These are phyloP conservation scores for Candida pseudoglaebosa DNA, from an alignment of 805 yeast genomes.

Conservation along the genomic window DNA sequence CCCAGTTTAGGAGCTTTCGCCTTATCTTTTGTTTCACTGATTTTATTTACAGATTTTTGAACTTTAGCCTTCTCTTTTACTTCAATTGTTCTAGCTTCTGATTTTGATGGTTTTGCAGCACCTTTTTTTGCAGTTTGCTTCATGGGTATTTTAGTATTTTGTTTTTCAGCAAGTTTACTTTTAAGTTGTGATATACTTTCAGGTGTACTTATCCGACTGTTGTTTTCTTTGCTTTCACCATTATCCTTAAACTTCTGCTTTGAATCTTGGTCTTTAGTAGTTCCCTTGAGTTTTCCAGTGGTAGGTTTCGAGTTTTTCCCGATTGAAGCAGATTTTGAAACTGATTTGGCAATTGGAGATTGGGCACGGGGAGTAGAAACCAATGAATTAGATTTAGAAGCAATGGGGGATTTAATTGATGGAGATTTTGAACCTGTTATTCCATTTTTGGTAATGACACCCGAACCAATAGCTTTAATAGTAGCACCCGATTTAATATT, in stretches of 20 bases:
- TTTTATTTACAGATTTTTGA: neutral
- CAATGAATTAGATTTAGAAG: conserved; percentile 2
- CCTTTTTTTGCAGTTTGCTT: conserved; percentile 1
- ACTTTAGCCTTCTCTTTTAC: neutral
- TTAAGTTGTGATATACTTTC: neutral
- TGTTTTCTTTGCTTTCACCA: too few species aligned
- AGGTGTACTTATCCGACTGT: too few species aligned
- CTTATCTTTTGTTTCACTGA: too few species aligned
- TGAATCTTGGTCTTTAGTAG: conserved; percentile 1
- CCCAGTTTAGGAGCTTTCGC: neutral
- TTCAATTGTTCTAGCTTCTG: neutral
- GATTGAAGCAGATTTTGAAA: neutral
- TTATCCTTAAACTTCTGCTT: too few species aligned
- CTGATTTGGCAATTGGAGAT: neutral
- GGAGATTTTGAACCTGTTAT: conserved; percentile 3
- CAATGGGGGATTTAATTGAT: neutral
- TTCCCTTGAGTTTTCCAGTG: neutral
- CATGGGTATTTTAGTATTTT: too few species aligned
- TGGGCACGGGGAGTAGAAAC: conserved; percentile 2
- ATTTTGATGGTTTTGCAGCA: neutral
- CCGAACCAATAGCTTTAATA: conserved; percentile 36
- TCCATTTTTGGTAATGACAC: conserved; percentile 4
- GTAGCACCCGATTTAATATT: conserved; percentile 37
- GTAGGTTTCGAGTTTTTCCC: neutral
- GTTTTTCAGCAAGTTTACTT: too few species aligned